These are phyloP conservation scores for Agaricales sp. DNA, from an alignment of 1,284 basidiomycete species.

Conservation along the genomic window DNA sequence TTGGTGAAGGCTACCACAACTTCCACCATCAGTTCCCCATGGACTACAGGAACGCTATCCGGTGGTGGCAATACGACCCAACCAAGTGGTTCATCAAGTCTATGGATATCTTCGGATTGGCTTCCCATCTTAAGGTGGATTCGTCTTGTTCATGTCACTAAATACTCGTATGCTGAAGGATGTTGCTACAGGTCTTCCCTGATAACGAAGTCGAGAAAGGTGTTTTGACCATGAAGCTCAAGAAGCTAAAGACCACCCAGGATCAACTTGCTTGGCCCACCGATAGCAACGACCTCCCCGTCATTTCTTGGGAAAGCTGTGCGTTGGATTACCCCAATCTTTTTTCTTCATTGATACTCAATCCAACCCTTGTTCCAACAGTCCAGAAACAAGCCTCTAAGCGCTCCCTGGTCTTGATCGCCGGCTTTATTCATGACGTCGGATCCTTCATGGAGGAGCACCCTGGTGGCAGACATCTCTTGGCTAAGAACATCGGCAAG, in stretches of 20 bases:
- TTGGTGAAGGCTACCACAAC: constrained; percentile 84
- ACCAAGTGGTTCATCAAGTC: constrained; percentile 77
- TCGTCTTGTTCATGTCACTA: neutral
- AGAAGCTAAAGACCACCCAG: constrained; percentile 51
- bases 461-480: constrained; percentile 65
- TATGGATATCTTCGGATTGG: constrained; percentile 49
- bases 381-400: constrained; percentile 56
- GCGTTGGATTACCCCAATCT: constrained; percentile 17
- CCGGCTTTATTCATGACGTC: constrained; percentile 79
- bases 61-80: constrained; percentile 71
- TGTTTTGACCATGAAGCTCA: constrained; percentile 75
- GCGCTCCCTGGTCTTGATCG: constrained; percentile 60
- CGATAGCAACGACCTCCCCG: constrained; percentile 53
- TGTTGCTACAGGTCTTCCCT: constrained; percentile 42
- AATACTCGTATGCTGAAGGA: neutral
- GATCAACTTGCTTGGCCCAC: constrained; percentile 62
- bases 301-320: constrained; percentile 73
- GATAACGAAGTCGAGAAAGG: constrained; percentile 80
- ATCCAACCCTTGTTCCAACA: constrained; percentile 14
- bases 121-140: constrained; percentile 59
- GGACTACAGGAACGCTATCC: constrained; percentile 80
- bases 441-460: constrained; percentile 71
- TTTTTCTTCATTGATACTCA: constrained; percentile 5
- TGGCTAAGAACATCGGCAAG: constrained; percentile 60
- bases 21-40: constrained; percentile 81